These are phyloP conservation scores for Paecilomyces sp. DNA, from an alignment of 2,329 filamentous ascomycete genomes.

Conservation along the genomic window DNA sequence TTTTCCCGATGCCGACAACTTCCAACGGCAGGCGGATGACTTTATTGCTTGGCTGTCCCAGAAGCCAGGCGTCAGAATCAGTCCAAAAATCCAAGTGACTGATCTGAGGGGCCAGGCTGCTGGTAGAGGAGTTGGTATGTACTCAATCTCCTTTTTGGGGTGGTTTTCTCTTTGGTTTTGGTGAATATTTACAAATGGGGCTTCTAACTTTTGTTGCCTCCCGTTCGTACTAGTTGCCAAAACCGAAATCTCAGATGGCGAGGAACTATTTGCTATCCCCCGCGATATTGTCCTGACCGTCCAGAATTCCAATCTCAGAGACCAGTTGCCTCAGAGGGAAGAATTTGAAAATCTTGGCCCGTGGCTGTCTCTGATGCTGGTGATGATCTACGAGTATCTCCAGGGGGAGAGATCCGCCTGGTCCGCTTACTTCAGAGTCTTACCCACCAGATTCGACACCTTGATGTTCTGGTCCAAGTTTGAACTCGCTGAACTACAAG, in stretches of 20 bases:
- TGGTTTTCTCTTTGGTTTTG: constrained; percentile 8
- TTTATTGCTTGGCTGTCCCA: constrained; percentile 54
- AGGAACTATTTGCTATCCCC: constrained; percentile 74
- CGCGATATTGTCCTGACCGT: constrained; percentile 62
- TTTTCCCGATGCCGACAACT: constrained; percentile 28
- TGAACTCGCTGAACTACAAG: constrained; percentile 67
- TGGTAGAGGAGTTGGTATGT: constrained; percentile 59
- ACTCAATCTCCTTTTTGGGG: constrained; percentile 7
- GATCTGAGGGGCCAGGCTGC: constrained; percentile 51
- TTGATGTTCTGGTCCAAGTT: constrained; percentile 78
- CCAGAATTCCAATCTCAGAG: constrained; percentile 62
- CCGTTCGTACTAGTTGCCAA: constrained; percentile 54
- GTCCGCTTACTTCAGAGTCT: constrained; percentile 69
- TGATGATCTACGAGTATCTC: constrained; percentile 71
- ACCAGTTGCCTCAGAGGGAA: constrained; percentile 42
- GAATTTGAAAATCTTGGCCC: constrained; percentile 45
- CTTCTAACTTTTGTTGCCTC: neutral
- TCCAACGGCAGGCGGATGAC: constrained; percentile 39
- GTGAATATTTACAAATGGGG: neutral
- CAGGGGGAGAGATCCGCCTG: constrained; percentile 57
- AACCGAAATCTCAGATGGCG: constrained; percentile 63
- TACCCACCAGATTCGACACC: constrained; percentile 69
- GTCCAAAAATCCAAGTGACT: constrained; percentile 49
- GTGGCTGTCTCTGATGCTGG: constrained; percentile 61
- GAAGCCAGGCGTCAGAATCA: constrained; percentile 47